Base-by-base conservation (phyloP, 108 stramenopile genomes). In the Cyclotella baltica region DNA sequence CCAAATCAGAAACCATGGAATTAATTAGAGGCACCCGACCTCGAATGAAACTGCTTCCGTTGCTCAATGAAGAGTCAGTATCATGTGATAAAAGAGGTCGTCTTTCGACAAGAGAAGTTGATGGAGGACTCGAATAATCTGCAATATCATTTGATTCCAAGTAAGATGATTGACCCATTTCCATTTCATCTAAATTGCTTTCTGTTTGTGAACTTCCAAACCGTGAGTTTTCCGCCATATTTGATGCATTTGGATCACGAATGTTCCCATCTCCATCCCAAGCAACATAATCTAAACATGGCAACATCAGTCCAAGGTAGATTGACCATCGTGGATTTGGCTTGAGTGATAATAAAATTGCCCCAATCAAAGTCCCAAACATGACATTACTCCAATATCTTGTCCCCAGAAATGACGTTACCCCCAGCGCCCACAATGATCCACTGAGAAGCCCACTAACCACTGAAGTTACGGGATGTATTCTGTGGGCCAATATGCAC, bases 361-460 rank as follows among this genome's bases (percentile, higher is more conserved):
- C 73, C 2, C 75, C 22, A 5, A 30, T 55, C 65, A 77, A 38
- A 30, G 25, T n/a, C 22, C 52, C 50, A 27, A 83, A 23, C 47
- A 73, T 37, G 9, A 25, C 36, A 63, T 81, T 76, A 29, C 80
- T 72, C 88, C 88, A 89, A 62, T 86, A 85, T n/a, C 55, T 64
- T 62, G 83, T 73, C n/a, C 70, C 81, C 19, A 89, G 72, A 70
- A 89, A 89, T 3, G 74, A 69, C 34, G 86, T 84, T 22, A 86
- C 46, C 40, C 85, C 80, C 29, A 61, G 55, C 22, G 73, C 67
- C 86, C 86, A 87, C 2, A 86, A 61, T 22, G 74, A 70, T 65
- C 85, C 88, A 56, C 84, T 71, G 16, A 80, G 29, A 19, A 79
- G 13, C 3, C 88, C 86, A 64, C 70, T 69, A 11, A 85, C 15